Percentiles rank a stretch among this genome's conserved stretches.
These are phyloP conservation scores for Hyaloscypha bicolor DNA, from an alignment of 495 filamentous ascomycete species.

Conservation along the genomic window DNA sequence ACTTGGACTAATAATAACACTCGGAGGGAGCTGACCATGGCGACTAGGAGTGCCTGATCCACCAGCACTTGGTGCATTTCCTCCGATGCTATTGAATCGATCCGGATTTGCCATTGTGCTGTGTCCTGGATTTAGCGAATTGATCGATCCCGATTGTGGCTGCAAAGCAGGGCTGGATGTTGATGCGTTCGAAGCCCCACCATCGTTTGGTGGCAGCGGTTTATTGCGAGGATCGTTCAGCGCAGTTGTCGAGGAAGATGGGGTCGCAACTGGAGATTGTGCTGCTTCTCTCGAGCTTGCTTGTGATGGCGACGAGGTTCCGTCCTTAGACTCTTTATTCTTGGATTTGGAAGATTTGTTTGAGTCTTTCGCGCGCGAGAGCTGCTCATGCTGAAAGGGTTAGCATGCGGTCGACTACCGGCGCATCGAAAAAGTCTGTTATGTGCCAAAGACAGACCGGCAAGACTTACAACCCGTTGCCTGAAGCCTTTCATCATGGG, in stretches of 20 bases:
- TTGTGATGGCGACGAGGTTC: slow-evolving; percentile 72
- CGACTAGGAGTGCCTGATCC: slow-evolving; percentile 66
- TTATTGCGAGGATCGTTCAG: slow-evolving; percentile 87
- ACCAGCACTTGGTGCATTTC: slow-evolving; percentile 49
- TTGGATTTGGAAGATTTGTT: slow-evolving; percentile 89
- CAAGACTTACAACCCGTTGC: slow-evolving; percentile 88
- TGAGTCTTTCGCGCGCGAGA: slow-evolving; percentile 91
- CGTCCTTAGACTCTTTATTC: slow-evolving; percentile 82
- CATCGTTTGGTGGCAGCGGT: slow-evolving; percentile 69
- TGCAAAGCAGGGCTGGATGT: slow-evolving; percentile 45
- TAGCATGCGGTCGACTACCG: slow-evolving; percentile 28
- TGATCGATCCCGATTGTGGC: slow-evolving; percentile 38
- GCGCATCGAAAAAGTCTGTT: not conserved
- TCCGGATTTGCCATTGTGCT: slow-evolving; percentile 39
- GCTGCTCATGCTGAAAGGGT: slow-evolving; percentile 57
- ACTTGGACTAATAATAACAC: slow-evolving; percentile 94
- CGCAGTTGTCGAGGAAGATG: slow-evolving; percentile 84
- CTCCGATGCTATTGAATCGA: slow-evolving; percentile 44
- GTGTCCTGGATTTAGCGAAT: slow-evolving; percentile 35
- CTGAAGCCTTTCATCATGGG: slow-evolving; percentile 94
- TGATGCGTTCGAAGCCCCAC: slow-evolving; percentile 54
- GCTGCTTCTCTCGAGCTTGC: slow-evolving; percentile 49
- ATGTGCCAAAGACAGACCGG: not conserved
- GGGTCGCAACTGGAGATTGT: slow-evolving; percentile 65
- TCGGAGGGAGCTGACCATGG: slow-evolving; percentile 75